phyloP scores from a whole-genome alignment of 306 rosid genomes.

The Elaeagnus macrophylla region DNA sequence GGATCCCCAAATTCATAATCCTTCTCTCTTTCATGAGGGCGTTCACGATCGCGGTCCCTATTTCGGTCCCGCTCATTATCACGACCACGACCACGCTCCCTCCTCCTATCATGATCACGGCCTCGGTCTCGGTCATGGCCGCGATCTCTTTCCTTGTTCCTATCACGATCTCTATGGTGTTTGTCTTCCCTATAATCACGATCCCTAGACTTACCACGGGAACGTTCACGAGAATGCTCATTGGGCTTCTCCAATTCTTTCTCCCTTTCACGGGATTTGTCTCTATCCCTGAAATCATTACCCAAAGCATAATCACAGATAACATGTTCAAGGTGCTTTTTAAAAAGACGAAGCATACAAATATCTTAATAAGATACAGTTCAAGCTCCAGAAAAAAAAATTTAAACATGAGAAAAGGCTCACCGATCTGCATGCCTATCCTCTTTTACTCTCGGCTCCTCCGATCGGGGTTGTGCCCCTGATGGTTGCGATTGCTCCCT shows the following conservation, averaged over 20 bases:
- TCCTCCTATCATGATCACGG: constrained; percentile 48
- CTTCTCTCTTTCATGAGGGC: constrained; percentile 58
- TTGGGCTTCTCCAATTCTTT: constrained; percentile 58
- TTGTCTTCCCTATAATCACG: constrained; percentile 85
- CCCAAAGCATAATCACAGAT: background rate
- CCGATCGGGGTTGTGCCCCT: constrained; percentile 70
- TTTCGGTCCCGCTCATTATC: constrained; percentile 56
- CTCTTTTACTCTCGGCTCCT: constrained; percentile 87
- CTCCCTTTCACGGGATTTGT: constrained; percentile 81
- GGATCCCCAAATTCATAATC: constrained; percentile 60
- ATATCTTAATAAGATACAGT: background rate
- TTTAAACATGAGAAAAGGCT: constrained; percentile 12
- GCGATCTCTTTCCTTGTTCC: constrained; percentile 45
- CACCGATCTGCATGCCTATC: constrained; percentile 76
- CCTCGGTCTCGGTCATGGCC: constrained; percentile 70
- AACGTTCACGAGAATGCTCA: constrained; percentile 63
- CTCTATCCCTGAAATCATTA: constrained; percentile 58
- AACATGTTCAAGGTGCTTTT: background rate
- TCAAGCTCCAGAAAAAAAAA: background rate
- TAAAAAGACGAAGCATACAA: background rate
- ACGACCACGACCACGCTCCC: constrained; percentile 59
- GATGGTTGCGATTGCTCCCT: constrained; percentile 84
- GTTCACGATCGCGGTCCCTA: constrained; percentile 38
- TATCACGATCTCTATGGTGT: constrained; percentile 89
- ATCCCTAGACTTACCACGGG: constrained; percentile 67